These are phyloP conservation scores for Pythium sukuiense DNA, from an alignment of 352 stramenopile genomes.

Conservation along the genomic window DNA sequence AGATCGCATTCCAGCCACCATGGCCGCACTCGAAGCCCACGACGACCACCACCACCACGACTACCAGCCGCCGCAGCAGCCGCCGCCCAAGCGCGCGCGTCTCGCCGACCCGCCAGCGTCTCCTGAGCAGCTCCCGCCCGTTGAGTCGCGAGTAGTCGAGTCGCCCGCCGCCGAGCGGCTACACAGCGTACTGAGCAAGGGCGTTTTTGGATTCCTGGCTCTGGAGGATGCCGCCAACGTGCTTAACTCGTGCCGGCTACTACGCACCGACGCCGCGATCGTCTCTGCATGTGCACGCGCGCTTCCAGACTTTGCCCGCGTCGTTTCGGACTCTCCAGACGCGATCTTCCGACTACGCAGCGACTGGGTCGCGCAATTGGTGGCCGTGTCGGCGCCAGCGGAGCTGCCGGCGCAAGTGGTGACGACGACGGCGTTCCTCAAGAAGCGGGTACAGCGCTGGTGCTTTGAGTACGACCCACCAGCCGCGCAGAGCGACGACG, in stretches of 20 bases:
- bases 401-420: conserved; percentile 12
- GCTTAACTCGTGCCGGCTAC: conserved; percentile 12
- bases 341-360: conserved; percentile 6
- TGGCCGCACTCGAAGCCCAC: conserved; percentile 3
- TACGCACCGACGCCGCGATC: conserved; percentile 12
- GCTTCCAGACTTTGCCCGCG: conserved; percentile 16
- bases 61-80: background rate
- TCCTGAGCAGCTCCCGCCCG: background rate
- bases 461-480: conserved; percentile 25
- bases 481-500: background rate
- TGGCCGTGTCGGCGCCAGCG: background rate
- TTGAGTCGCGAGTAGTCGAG: background rate
- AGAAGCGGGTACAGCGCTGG: conserved; percentile 26
- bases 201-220: conserved; percentile 20
- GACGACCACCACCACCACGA: conserved; percentile 1
- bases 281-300: background rate
- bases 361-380: conserved; percentile 1
- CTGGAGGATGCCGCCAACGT: conserved; percentile 15
- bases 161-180: conserved; percentile 9
- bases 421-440: conserved; percentile 22
- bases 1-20: background rate
- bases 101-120: background rate
- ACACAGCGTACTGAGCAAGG: conserved; percentile 12
- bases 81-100: conserved; percentile 20
- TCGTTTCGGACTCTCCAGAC: conserved; percentile 4